A percentile compares a stretch with the other conserved stretches of the same genome.
Evolutionary conservation across 1,284 basidiomycete genomes (phyloP).

Genomic region (Sphagnurus paluster): DNA sequence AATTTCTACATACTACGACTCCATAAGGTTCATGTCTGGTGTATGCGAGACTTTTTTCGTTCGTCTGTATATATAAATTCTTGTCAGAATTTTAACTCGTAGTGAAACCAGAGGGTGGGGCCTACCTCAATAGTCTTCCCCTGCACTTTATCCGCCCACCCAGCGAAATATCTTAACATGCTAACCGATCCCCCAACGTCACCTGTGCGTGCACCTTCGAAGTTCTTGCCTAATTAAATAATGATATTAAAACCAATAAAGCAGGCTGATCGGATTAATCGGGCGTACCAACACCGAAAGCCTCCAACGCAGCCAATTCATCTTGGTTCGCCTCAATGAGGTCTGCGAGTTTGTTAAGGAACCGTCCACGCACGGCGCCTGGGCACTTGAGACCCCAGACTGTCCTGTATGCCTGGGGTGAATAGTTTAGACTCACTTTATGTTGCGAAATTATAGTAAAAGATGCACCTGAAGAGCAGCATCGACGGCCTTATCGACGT

Average conservation of each 20-base stretch:
- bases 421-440: too few relatives aligned
- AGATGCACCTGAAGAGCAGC: slow-evolving; percentile 60
- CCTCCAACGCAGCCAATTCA: slow-evolving; percentile 71
- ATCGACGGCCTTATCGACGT: slow-evolving; percentile 74
- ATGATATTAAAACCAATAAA: neutral
- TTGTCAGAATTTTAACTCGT: neutral
- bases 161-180: slow-evolving; percentile 45
- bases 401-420: slow-evolving; percentile 46
- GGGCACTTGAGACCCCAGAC: slow-evolving; percentile 65
- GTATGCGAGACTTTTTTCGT: slow-evolving; percentile 65
- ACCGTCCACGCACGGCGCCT: slow-evolving; percentile 59
- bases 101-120: slow-evolving; percentile 22
- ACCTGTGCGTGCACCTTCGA: slow-evolving; percentile 48
- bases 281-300: slow-evolving; percentile 57
- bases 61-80: slow-evolving; percentile 53
- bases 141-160: slow-evolving; percentile 65
- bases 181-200: slow-evolving; percentile 50
- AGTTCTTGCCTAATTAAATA: slow-evolving; percentile 46
- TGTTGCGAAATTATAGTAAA: neutral
- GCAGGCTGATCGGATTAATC: neutral
- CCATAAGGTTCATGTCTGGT: slow-evolving; percentile 88
- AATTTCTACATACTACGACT: slow-evolving; percentile 48
- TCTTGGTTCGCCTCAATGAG: slow-evolving; percentile 71
- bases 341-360: slow-evolving; percentile 70
- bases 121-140: slow-evolving; percentile 59